Conservation (phyloP, 2,329 filamentous ascomycete genomes). For the Berkeleyomyces rouxiae region DNA sequence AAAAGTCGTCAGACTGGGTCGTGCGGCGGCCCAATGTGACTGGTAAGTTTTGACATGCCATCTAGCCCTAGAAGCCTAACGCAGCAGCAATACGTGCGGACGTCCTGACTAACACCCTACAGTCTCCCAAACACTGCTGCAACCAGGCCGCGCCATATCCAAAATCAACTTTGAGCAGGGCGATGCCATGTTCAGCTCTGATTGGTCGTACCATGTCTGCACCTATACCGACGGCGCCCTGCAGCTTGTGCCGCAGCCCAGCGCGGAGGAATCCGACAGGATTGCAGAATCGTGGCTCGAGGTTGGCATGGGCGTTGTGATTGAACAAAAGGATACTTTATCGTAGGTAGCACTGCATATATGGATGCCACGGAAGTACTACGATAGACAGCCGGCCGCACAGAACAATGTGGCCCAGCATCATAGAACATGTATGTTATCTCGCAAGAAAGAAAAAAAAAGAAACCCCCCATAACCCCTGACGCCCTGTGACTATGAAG, state of each 20-base stretch:
- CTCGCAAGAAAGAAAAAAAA: neutral
- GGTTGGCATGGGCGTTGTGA: constrained; percentile 38
- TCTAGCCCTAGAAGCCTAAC: neutral
- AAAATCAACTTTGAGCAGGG: constrained; percentile 27
- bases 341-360: too few species aligned
- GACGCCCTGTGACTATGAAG: neutral
- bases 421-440: constrained; percentile 19
- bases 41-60: neutral
- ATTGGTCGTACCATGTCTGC: constrained; percentile 13
- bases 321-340: constrained; percentile 24
- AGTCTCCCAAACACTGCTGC: constrained; percentile 5
- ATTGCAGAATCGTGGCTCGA: constrained; percentile 28
- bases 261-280: neutral
- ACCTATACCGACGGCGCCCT: constrained; percentile 7
- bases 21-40: constrained; percentile 13
- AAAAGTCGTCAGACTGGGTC: constrained; percentile 12
- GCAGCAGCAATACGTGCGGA: neutral
- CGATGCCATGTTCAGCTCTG: constrained; percentile 29
- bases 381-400: too few species aligned
- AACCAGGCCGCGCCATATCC: neutral
- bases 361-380: too few species aligned
- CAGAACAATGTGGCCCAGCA: too few species aligned
- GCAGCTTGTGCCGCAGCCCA: constrained; percentile 6
- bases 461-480: neutral
- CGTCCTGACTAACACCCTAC: neutral